phyloP scores from a whole-genome alignment of 495 filamentous ascomycete species.

The Aspergillus biplanus region DNA sequence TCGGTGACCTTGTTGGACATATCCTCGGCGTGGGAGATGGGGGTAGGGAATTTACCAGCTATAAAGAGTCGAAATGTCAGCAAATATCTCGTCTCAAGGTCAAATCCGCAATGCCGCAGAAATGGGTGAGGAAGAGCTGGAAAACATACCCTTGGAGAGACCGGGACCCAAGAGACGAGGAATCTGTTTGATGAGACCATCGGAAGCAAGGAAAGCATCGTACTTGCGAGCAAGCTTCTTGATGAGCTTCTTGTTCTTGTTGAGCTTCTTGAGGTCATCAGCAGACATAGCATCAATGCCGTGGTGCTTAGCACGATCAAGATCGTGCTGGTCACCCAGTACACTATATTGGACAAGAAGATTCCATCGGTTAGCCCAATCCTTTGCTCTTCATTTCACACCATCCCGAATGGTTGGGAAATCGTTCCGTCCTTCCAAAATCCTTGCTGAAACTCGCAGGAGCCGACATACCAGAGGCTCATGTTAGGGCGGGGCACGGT shows the following conservation, averaged over 20 bases:
- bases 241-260: slow-evolving; percentile 99
- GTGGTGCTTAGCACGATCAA: slow-evolving; percentile 98
- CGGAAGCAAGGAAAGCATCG: slow-evolving; percentile 97
- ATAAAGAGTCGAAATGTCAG: slow-evolving; percentile 26
- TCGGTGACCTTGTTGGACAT: slow-evolving; percentile 92
- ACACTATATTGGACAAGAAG: slow-evolving; percentile 58
- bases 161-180: slow-evolving; percentile 97
- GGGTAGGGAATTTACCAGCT: slow-evolving; percentile 99
- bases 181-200: slow-evolving; percentile 97
- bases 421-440: too few species aligned
- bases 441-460: neutral
- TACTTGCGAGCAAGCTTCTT: slow-evolving; percentile 99
- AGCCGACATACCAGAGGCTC: slow-evolving; percentile 75
- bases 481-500: slow-evolving; percentile 89
- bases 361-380: slow-evolving; percentile 20
- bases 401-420: neutral
- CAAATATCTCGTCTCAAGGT: neutral
- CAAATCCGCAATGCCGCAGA: neutral
- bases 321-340: slow-evolving; percentile 99
- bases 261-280: slow-evolving; percentile 99
- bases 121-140: neutral
- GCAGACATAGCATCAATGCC: slow-evolving; percentile 95
- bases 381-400: neutral
- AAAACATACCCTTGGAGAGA: slow-evolving; percentile 87
- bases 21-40: slow-evolving; percentile 93